Conservation (phyloP, 2,329 filamentous ascomycete species). For the Microcera coccophila region DNA sequence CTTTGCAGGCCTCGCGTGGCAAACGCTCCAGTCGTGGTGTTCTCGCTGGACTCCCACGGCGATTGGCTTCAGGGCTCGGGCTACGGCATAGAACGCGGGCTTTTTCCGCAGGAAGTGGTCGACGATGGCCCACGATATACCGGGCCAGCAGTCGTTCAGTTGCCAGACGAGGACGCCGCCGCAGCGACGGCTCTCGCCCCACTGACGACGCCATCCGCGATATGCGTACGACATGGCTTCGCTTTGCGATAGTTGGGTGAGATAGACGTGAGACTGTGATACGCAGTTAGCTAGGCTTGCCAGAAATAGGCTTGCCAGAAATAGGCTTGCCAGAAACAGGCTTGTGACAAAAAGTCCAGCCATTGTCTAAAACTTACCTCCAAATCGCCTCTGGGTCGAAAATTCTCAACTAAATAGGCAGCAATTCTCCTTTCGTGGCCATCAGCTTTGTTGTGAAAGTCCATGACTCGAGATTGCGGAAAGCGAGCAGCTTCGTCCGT, state of each 20-base stretch:
- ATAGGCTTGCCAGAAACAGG: no score
- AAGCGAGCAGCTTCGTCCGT: constrained; percentile 49
- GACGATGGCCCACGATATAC: constrained; percentile 61
- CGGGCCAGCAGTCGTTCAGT: constrained; percentile 68
- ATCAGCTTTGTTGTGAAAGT: constrained; percentile 81
- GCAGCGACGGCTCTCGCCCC: constrained; percentile 57
- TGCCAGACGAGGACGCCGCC: constrained; percentile 66
- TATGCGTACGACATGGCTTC: constrained; percentile 51
- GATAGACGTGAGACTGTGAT: constrained; percentile 76
- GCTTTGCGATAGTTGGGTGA: constrained; percentile 54
- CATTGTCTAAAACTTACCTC: neutral
- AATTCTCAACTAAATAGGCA: constrained; percentile 73
- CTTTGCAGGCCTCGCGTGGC: constrained; percentile 36
- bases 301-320: no score
- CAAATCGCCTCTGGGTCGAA: constrained; percentile 53
- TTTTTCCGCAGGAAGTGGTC: constrained; percentile 63
- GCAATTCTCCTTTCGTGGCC: constrained; percentile 72
- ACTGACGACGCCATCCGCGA: constrained; percentile 58
- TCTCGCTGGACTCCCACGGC: constrained; percentile 52
- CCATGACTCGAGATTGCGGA: constrained; percentile 68
- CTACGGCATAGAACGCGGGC: constrained; percentile 52
- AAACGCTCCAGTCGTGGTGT: constrained; percentile 43
- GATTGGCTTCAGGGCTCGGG: constrained; percentile 55
- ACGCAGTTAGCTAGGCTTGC: no score
- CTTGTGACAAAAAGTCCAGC: no score